Evolutionary conservation across 2,329 filamentous ascomycete species (phyloP).

Genomic region (Penicillium crustosum): DNA sequence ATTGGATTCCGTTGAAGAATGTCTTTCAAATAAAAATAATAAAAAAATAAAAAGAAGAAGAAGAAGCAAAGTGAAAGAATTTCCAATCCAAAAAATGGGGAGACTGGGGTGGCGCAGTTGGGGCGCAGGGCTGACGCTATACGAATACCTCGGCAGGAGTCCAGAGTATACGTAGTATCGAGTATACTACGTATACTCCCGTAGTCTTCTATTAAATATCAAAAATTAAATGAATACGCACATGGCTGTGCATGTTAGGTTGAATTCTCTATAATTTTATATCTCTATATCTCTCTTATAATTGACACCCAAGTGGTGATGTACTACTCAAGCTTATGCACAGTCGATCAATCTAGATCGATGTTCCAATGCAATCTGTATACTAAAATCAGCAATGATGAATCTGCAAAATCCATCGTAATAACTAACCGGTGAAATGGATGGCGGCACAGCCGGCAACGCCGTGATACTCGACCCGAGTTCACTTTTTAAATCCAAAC

Average conservation of each 20-base stretch:
- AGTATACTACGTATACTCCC: too few species aligned
- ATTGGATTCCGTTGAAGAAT: not conserved
- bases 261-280: not conserved
- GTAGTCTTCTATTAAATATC: not conserved
- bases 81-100: not conserved
- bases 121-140: conserved; percentile 1
- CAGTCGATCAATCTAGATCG: conserved; percentile 4
- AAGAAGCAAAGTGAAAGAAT: not conserved
- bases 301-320: not conserved
- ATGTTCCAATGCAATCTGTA: conserved; percentile 1
- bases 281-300: not conserved
- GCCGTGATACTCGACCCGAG: conserved; percentile 5
- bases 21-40: not conserved
- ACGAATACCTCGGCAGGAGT: too few species aligned
- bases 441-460: conserved; percentile 5
- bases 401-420: not conserved
- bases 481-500: conserved; percentile 8
- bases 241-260: not conserved
- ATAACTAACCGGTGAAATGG: conserved; percentile 3
- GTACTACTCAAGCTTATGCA: not conserved
- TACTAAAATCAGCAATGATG: not conserved
- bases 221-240: not conserved
- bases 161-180: too few species aligned
- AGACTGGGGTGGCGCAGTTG: not conserved
- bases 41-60: not conserved